Conservation (phyloP, 2,329 filamentous ascomycete species). For the Sporothrix mexicana region DNA sequence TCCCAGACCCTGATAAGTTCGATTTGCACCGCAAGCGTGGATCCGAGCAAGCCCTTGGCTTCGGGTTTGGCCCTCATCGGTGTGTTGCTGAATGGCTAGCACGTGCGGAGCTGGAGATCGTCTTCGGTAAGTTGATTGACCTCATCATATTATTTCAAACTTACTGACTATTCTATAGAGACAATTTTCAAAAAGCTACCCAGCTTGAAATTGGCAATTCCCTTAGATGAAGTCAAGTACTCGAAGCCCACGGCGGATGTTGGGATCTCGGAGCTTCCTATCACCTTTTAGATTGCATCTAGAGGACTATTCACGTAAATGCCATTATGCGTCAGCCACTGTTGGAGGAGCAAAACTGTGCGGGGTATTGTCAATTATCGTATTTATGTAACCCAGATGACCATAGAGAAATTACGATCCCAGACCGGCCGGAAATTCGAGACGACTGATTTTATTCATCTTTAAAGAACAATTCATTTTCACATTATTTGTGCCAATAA, state of each 20-base stretch:
- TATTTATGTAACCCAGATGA: too few relatives aligned
- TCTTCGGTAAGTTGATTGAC: background rate
- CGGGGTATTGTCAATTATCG: too few relatives aligned
- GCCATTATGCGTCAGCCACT: too few relatives aligned
- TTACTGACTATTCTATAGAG: too few relatives aligned
- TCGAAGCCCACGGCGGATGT: background rate
- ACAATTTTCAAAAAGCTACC: background rate
- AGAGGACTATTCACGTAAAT: too few relatives aligned
- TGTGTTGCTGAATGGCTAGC: background rate
- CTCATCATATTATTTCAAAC: too few relatives aligned
- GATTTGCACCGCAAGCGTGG: constrained; percentile 8
- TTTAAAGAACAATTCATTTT: too few relatives aligned
- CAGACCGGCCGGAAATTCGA: too few relatives aligned
- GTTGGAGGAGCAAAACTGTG: too few relatives aligned
- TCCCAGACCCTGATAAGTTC: background rate
- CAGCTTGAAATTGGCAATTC: background rate
- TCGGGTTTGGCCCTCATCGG: background rate
- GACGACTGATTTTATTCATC: too few relatives aligned
- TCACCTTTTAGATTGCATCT: background rate
- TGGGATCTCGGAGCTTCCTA: background rate
- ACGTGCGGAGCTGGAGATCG: background rate
- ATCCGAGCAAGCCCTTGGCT: background rate
- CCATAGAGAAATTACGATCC: too few relatives aligned
- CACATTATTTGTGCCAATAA: too few relatives aligned
- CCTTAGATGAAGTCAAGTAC: background rate